Evolutionary conservation across 495 filamentous ascomycete species (phyloP).

Genomic region (Penicillium ucsense): DNA sequence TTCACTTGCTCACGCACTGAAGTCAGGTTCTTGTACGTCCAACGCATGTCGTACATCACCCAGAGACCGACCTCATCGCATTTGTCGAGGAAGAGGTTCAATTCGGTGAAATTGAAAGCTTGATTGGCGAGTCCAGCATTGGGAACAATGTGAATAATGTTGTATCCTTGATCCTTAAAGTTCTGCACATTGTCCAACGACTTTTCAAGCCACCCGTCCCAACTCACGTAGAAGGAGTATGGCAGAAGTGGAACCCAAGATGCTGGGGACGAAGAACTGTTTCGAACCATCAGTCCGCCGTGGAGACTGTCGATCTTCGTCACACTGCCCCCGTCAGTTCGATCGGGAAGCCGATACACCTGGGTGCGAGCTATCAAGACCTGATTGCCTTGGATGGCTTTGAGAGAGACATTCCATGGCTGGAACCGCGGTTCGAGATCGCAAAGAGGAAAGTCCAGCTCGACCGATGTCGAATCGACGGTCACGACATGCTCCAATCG

Average conservation of each 20-base stretch:
- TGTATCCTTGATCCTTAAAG: constrained; percentile 44
- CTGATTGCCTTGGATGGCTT: constrained; percentile 14
- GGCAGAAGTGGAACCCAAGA: constrained; percentile 45
- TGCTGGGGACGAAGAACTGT: constrained; percentile 27
- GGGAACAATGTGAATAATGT: constrained; percentile 45
- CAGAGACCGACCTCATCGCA: constrained; percentile 49
- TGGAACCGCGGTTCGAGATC: constrained; percentile 32
- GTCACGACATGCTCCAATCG: constrained; percentile 13
- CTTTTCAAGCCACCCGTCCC: constrained; percentile 43
- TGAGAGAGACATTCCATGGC: constrained; percentile 32
- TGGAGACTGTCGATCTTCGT: constrained; percentile 54
- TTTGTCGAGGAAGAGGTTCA: constrained; percentile 40
- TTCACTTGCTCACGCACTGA: constrained; percentile 43
- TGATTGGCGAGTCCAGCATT: constrained; percentile 14
- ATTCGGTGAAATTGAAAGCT: constrained; percentile 22
- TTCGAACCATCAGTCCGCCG: constrained; percentile 37
- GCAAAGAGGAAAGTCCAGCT: constrained; percentile 37
- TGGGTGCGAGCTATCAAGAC: constrained; percentile 31
- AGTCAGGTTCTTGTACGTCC: constrained; percentile 48
- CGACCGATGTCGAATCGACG: constrained; percentile 37
- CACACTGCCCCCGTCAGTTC: constrained; percentile 46
- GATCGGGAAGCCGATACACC: constrained; percentile 45
- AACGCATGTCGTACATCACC: constrained; percentile 57
- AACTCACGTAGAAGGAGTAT: constrained; percentile 55
- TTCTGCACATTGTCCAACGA: constrained; percentile 15